phyloP scores from a whole-genome alignment of 441 rosid species.

The Populus hybrid region DNA sequence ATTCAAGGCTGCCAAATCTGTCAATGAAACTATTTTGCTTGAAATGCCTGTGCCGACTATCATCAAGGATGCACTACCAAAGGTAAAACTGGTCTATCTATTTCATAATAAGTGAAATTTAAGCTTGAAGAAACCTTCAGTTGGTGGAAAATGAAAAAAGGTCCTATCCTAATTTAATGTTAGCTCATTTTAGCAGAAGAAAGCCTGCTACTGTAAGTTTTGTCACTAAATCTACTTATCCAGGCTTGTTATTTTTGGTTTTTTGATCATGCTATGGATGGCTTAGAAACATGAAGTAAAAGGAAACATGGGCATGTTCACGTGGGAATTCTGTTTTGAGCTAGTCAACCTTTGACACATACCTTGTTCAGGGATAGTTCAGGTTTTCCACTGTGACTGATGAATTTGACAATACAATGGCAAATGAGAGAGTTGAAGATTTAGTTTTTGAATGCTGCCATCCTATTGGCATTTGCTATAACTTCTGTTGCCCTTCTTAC shows the following conservation, averaged over 20 bases:
- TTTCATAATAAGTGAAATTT: background rate
- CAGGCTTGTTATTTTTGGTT: background rate
- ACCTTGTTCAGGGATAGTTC: background rate
- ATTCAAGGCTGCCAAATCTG: slow-evolving; percentile 93
- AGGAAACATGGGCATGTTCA: background rate
- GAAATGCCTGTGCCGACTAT: slow-evolving; percentile 82
- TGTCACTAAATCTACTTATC: background rate
- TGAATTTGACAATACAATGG: background rate
- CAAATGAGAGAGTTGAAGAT: background rate
- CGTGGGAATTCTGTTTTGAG: background rate
- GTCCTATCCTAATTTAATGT: background rate
- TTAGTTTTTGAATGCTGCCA: background rate
- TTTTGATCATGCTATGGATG: background rate
- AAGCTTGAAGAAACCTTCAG: background rate
- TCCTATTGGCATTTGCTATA: background rate
- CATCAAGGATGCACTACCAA: slow-evolving; percentile 75
- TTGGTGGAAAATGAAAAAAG: background rate
- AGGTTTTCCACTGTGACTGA: background rate
- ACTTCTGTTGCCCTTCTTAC: slow-evolving; percentile 17
- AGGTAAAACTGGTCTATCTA: slow-evolving; percentile 42
- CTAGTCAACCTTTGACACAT: background rate
- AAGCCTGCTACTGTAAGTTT: background rate
- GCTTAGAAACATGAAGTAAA: background rate
- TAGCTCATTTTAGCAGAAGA: background rate
- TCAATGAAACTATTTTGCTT: slow-evolving; percentile 71